These are phyloP conservation scores for Metarhizium brunneum DNA, from an alignment of 2,329 filamentous ascomycete genomes.

Conservation along the genomic window DNA sequence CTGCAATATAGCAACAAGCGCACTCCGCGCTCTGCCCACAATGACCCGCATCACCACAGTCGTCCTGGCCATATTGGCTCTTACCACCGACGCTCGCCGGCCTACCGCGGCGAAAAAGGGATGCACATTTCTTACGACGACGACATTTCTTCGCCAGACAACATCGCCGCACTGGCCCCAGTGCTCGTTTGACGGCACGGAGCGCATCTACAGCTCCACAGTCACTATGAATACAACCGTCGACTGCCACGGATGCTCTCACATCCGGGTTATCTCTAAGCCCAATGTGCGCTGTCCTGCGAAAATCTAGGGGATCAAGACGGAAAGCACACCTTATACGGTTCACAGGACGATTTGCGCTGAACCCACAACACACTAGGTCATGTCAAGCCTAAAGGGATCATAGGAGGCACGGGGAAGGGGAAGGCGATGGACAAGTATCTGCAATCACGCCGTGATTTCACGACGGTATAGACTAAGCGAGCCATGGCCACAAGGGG, in stretches of 20 bases:
- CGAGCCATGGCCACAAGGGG: background rate
- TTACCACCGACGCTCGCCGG: background rate
- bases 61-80: background rate
- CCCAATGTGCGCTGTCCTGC: slow-evolving; percentile 17
- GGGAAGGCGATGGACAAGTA: too few species aligned
- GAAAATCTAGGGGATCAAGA: slow-evolving; percentile 9
- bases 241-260: slow-evolving; percentile 23
- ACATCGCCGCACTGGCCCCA: slow-evolving; percentile 21
- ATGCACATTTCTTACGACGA: slow-evolving; percentile 17
- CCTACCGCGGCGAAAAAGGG: slow-evolving; percentile 9
- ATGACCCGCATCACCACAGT: background rate
- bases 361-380: slow-evolving; percentile 2
- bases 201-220: slow-evolving; percentile 18
- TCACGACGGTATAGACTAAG: background rate
- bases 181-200: slow-evolving; percentile 14
- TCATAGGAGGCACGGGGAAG: background rate
- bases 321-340: slow-evolving; percentile 15
- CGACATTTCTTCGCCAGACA: slow-evolving; percentile 12
- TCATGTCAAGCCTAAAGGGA: background rate
- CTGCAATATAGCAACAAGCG: background rate
- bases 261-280: slow-evolving; percentile 12
- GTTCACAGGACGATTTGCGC: slow-evolving; percentile 19
- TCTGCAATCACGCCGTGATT: background rate
- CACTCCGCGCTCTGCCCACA: background rate
- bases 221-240: slow-evolving; percentile 14